Evolutionary conservation across 2,329 filamentous ascomycete genomes (phyloP), one percentile per base, ranked within the genome.

Genomic region (Emergomyces pasteurianus): DNA sequence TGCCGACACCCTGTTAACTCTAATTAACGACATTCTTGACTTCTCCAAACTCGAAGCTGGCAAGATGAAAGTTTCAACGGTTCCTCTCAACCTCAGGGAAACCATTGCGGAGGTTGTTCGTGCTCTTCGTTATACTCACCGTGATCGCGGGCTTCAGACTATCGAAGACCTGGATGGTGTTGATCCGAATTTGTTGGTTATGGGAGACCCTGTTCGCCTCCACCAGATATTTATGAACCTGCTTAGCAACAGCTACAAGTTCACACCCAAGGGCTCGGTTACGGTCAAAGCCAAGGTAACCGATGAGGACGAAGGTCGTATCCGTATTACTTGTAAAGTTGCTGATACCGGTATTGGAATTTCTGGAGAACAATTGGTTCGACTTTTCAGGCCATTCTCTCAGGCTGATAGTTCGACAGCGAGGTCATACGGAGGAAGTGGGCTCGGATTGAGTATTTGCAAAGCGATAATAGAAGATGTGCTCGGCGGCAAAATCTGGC

Each of bases 381-480:
- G 94, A 64, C 81, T 96, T 1, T 96, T 96, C 81, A 84, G 90
- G 67, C 92, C 92, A 0, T 96, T 96, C 70, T 92, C 89, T 60
- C 92, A 96, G 74, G 92, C 92, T 1, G 92, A 96, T 74, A 88
- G 87, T 55, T 94, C 89, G 67, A 95, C 91, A 2, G 90, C 91
- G 59, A 82, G 92, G 58, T 94, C 91, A 70, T 96, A 96, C 67
- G 92, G 92, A 47, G 92, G 92, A 50, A 96, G 90, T 66, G 92
- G 92, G 28, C 84, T 96, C 2, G 92, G 92, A 1, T 80, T 96
- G 50, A 95, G 89, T 69, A 96, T 96, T 65, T 96, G 92, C 81
- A 96, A 96, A 74, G 92, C 89, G 0, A 85, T 96, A 50, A 91
- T 96, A 63, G 89, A 96, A 75, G 90, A 89, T 23, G 92, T 95